Evolutionary conservation across 1,139 yeast genomes (phyloP).

Genomic region (Yamadazyma pseudoaaseri): DNA sequence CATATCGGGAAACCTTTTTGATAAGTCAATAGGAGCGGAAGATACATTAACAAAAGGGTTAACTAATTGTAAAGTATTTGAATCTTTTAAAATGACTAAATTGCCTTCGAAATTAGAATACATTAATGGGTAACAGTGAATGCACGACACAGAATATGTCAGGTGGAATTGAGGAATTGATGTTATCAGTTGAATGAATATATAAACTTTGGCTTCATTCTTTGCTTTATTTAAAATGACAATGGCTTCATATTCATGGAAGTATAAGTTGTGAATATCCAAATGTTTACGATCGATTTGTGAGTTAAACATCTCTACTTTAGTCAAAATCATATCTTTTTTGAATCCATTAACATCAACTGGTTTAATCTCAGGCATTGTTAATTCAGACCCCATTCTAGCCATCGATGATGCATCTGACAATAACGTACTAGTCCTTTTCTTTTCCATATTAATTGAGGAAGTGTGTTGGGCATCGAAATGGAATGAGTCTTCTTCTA

Average conservation of each 20-base stretch:
- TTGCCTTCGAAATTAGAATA: conserved; percentile 35
- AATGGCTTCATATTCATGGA: conserved; percentile 59
- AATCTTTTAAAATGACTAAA: conserved; percentile 37
- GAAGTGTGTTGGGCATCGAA: conserved; percentile 15
- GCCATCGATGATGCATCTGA: conserved; percentile 61
- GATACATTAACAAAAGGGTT: conserved; percentile 65
- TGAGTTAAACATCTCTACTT: conserved; percentile 46
- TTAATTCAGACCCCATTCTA: conserved; percentile 53
- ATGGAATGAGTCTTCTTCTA: conserved; percentile 37
- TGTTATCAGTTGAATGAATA: conserved; percentile 42
- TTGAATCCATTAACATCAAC: conserved; percentile 34
- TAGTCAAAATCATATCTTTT: conserved; percentile 69
- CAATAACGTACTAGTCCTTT: conserved; percentile 50
- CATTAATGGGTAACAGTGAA: conserved; percentile 41
- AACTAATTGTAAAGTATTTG: conserved; percentile 40
- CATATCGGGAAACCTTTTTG: conserved; percentile 18
- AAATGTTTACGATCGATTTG: conserved; percentile 30
- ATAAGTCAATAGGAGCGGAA: conserved; percentile 33
- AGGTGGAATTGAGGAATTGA: conserved; percentile 35
- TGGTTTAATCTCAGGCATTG: conserved; percentile 28
- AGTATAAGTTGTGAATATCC: conserved; percentile 43
- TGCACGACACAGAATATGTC: conserved; percentile 33
- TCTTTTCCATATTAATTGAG: conserved; percentile 48
- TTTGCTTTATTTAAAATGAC: conserved; percentile 38
- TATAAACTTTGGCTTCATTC: conserved; percentile 46